Evolutionary conservation across 371 early-diverging fungal genomes (phyloP), one percentile per base, ranked within the genome.

Genomic region (Lichtheimia hyalospora): DNA sequence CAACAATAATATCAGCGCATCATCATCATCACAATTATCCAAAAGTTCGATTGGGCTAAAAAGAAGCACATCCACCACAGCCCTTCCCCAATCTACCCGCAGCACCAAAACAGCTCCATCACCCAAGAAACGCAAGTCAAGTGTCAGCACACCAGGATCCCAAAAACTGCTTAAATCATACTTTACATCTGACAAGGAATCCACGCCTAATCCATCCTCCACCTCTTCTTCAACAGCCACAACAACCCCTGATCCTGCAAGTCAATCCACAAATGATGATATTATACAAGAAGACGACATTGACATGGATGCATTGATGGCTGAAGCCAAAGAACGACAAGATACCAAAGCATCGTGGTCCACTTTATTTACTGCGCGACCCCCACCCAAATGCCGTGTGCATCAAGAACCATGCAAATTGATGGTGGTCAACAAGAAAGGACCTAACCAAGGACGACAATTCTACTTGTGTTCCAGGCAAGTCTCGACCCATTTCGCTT

Each of bases 401-500:
- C 93, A 92, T 67, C 73, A 79, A n/a, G 83, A 80, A 58, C 77
- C 82, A 5, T 85, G 87, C n/a, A 81, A 83, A 54, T 84, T 86
- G 61, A 76, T 69, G 44, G 81, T 69, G 0, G 90, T 89, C 18
- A 84, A 82, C 61, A 91, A 91, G 63, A 75, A 83, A 25, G 90
- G 92, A 0, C 84, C 84, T 1, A 93, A 91, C 67, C 79, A 88
- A 24, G 91, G 92, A 1, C 75, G 89, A 5, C 59, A 63, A 18
- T 93, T 93, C 64, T 93, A 82, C 62, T 64, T 87, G 6, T 93
- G 93, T 57, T 81, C 86, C 7, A 64, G 85, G 77, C 84, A 82
- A 48, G 77, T 34, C 34, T 34, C 34, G 34, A 34, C 34, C 34
- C 2, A 34, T 34, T 10, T 34, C 10, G 34, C 10, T 34, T 34